Evolutionary conservation across 1,139 yeast species (phyloP).

Genomic region (Pichiaceae sp.): DNA sequence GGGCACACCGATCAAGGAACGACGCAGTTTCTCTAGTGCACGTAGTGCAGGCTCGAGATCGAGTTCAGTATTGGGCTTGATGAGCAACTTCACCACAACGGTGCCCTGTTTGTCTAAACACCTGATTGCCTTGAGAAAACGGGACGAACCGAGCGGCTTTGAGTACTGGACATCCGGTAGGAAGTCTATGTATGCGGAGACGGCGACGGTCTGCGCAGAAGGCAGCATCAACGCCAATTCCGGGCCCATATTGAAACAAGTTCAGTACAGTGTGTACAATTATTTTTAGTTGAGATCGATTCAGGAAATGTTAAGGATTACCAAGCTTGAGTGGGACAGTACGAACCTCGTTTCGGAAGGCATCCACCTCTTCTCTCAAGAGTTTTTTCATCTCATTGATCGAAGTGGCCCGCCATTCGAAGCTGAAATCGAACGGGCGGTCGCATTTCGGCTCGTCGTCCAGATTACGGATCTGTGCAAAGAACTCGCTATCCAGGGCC

Average conservation of each 20-base stretch:
- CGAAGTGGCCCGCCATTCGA: conserved; percentile 36
- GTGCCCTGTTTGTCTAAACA: conserved; percentile 65
- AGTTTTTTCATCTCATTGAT: conserved; percentile 34
- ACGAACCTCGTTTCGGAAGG: conserved; percentile 26
- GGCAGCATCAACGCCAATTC: conserved; percentile 81
- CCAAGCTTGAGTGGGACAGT: background rate
- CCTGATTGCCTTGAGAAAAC: conserved; percentile 80
- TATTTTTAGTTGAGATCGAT: too few relatives aligned
- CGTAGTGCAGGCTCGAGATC: conserved; percentile 27
- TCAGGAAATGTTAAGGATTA: background rate
- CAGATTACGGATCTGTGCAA: conserved; percentile 37
- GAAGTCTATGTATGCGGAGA: conserved; percentile 75
- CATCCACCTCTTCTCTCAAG: conserved; percentile 38
- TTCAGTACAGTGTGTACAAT: too few relatives aligned
- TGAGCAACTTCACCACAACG: conserved; percentile 70
- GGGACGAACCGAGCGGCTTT: conserved; percentile 61
- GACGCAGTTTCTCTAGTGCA: conserved; percentile 29
- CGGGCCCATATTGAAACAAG: conserved; percentile 59
- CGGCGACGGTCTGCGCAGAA: conserved; percentile 84
- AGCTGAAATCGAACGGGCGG: conserved; percentile 50
- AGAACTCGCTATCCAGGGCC: conserved; percentile 45
- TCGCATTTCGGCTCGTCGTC: conserved; percentile 42
- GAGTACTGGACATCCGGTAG: conserved; percentile 67
- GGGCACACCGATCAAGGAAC: conserved; percentile 41
- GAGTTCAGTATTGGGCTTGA: conserved; percentile 49